Evolutionary conservation across 2,329 filamentous ascomycete genomes (phyloP).

Genomic region (Colletotrichum brevisporum): DNA sequence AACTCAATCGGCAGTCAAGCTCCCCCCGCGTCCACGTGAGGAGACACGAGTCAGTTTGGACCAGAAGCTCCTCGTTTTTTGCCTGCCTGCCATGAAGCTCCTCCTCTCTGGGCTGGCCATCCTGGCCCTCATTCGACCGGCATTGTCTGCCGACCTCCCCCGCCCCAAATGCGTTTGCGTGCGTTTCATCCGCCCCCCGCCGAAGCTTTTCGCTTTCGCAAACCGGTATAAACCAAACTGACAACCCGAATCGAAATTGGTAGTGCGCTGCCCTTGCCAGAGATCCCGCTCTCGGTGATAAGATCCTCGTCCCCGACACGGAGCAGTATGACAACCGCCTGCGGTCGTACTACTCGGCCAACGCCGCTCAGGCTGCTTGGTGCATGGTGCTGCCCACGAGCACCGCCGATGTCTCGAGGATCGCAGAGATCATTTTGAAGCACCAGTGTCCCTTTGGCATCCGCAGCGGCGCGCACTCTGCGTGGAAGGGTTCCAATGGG

Average conservation of each 20-base stretch:
- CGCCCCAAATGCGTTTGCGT: constrained; percentile 21
- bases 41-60: not conserved
- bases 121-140: constrained; percentile 3
- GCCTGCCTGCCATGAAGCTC: constrained; percentile 13
- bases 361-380: constrained; percentile 48
- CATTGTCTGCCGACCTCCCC: not conserved
- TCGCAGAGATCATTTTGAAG: constrained; percentile 42
- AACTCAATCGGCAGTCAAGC: not conserved
- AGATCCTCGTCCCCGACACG: constrained; percentile 43
- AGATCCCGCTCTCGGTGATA: constrained; percentile 43
- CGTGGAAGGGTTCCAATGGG: constrained; percentile 44
- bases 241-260: constrained; percentile 7
- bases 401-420: constrained; percentile 37
- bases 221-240: no score
- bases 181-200: not conserved
- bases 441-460: constrained; percentile 48
- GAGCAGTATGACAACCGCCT: constrained; percentile 44
- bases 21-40: not conserved
- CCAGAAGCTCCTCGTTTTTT: no score
- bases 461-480: constrained; percentile 47
- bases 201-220: not conserved
- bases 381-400: constrained; percentile 41
- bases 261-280: constrained; percentile 45
- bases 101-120: not conserved
- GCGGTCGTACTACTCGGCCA: constrained; percentile 49